Evolutionary conservation across 495 filamentous ascomycete genomes (phyloP), one percentile per base, ranked within the genome.

Genomic region (Bacidia gigantensis): DNA sequence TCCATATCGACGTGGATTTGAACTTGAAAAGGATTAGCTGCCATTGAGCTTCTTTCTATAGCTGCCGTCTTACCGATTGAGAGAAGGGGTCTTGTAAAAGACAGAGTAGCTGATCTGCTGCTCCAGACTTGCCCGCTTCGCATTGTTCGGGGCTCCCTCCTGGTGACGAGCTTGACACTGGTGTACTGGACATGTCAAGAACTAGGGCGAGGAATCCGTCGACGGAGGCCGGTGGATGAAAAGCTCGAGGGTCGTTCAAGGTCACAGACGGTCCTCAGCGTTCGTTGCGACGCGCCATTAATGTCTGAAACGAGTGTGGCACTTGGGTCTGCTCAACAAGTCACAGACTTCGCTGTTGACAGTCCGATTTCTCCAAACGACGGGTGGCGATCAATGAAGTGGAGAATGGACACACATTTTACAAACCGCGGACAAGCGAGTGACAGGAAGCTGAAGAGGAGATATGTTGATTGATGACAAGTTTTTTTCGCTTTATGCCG

Each of bases 1-100:
- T 81, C 65, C 79, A 80, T 57, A 97, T 70, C 50, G 89, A 78
- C 59, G 74, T 78, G 58, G 70, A 62, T 58, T 71, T 67, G 55
- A 86, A 77, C 76, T n/a, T 81, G 47, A 20, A 21, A 3, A 23
- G 20, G 11, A n/a, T n/a, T n/a, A n/a, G n/a, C n/a, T n/a, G 3
- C 41, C 39, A 3, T 22, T 11, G 26, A 10, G 46, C 26, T 20
- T 17, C 12, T 20, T 17, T 14, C n/a, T n/a, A n/a, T n/a, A n/a
- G n/a, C n/a, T 14, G 29, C 43, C 18, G 50, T 64, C 70, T 17
- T 64, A 75, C 73, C 20, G 60, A 52, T 43, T 66, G 66, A n/a
- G 65, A 56, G 44, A 74, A 77, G 10, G 74, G 74, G 61, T 74
- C 61, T 44, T 67, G 61, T 26, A 77, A 71, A 40, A 75, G 66